Base-by-base conservation (phyloP, 1,284 basidiomycete genomes). In the Athelia sp. region DNA sequence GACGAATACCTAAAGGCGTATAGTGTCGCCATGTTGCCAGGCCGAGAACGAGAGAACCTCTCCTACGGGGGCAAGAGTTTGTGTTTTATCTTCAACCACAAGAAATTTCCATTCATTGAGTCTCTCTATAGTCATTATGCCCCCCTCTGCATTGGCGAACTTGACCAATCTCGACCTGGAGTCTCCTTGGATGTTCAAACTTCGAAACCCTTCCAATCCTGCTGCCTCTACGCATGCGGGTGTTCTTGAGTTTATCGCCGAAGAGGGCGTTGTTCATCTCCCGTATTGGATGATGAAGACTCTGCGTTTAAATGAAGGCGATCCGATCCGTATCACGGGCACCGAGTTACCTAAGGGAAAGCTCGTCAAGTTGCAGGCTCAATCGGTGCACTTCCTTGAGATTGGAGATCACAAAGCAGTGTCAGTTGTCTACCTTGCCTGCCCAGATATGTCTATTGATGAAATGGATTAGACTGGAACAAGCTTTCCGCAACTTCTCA, bases 271-370 rank as follows among this genome's bases (percentile, higher is more conserved):
- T 18, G 95, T 97, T 2, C 90, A 99, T 71, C 75, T 99, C 13
- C 97, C 97, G 0, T 90, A 93, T 55, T 99, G 97, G 97, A 98
- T 99, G 93, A 99, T 99, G 97, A 92, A 90, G 69, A 92, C 92
- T 8, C 74, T 99, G 9, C 81, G 89, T 22, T 72, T 99, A 23
- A 87, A 87, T 46, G 97, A 99, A 67, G 97, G 97, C 13, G 96
- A 99, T 70, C 86, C 93, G 3, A 90, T 99, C 53, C 85, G 94
- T 32, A 84, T 99, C 40, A 94, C 88, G 1, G 95, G 95, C 1
- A 78, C 88, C 0, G 84, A 88, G 51, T 76, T 98, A 13, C 86
- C 86, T 0, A 98, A 99, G 71, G 97, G 97, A 54, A 93, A 94
- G 70, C 78, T 96, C 55, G 92, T 98, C 63, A 99, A 99, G 70